Evolutionary conservation across 2,329 filamentous ascomycete species (phyloP).

Genomic region (Zalaria sp.): DNA sequence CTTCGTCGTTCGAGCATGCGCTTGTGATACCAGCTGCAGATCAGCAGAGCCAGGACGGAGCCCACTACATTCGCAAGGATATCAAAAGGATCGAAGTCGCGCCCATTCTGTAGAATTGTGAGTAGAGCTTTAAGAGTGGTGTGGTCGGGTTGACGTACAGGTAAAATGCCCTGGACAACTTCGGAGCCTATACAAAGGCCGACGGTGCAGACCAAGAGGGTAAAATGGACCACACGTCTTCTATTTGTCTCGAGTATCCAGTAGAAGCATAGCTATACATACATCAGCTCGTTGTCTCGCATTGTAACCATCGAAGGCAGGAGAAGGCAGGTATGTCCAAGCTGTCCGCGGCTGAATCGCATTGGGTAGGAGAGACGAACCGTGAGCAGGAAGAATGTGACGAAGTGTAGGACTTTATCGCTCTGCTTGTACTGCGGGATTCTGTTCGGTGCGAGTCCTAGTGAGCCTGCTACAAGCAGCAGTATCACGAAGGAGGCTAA

Average conservation of each 20-base stretch:
- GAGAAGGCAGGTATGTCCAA: too few species aligned
- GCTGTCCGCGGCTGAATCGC: too few species aligned
- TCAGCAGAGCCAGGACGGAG: conserved; percentile 52
- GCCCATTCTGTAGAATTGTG: conserved; percentile 23
- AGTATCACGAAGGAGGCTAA: conserved; percentile 41
- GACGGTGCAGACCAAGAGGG: conserved; percentile 64
- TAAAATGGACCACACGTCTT: conserved; percentile 71
- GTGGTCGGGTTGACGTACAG: conserved; percentile 32
- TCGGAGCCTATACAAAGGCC: conserved; percentile 60
- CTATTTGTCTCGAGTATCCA: conserved; percentile 91
- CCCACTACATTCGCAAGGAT: conserved; percentile 80
- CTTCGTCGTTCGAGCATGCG: conserved; percentile 86
- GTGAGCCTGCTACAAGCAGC: conserved; percentile 57
- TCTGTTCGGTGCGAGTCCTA: conserved; percentile 53
- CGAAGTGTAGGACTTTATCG: conserved; percentile 77
- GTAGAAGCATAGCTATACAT: conserved; percentile 58
- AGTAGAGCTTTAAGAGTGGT: not conserved
- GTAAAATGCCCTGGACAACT: conserved; percentile 60
- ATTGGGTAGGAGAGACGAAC: conserved; percentile 22
- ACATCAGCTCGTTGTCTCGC: not conserved
- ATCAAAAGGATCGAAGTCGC: conserved; percentile 62
- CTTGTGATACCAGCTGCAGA: conserved; percentile 87
- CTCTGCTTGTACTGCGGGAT: conserved; percentile 47
- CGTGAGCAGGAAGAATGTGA: conserved; percentile 85
- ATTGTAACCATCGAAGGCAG: not conserved